Base-by-base conservation (phyloP, 2,329 filamentous ascomycete genomes). In the Beauveria brongniartii region DNA sequence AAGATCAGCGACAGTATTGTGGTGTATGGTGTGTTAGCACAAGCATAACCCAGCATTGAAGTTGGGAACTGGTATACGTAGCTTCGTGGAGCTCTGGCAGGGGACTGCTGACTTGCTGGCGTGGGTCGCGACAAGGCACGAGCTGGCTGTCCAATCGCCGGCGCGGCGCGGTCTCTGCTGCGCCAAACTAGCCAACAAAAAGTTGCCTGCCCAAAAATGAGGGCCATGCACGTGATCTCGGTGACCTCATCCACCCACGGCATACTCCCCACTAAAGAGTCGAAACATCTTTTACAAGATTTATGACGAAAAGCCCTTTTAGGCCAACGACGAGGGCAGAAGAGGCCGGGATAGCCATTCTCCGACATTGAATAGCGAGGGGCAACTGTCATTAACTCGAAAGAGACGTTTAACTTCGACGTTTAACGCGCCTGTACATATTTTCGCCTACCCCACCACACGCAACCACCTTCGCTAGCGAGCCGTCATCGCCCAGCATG, bases 401-500 rank as follows among this genome's bases (percentile, higher is more conserved):
- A 14, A 47, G 9, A 12, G 12, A n/a, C 16, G 5, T 16, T 14
- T 16, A 40, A 59, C 47, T 56, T 37, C 24, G 12, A 34, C 2
- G 20, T 51, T 34, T 3, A 14, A 30, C 18, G n/a, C 34, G 18
- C 20, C 44, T 61, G 16, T 18, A 10, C 10, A 40, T 34, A 55
- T 28, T 57, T 57, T 18, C 28, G 48, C 54, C 47, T 52, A 54
- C 60, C 47, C 60, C 60, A 43, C 54, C 60, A 58, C 20, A 28
- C 44, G 34, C 43, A 34, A 55, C 40, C 20, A 60, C 16, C 51
- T 37, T 37, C 37, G 44, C 53, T n/a, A 24, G 30, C 52, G 46
- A 50, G 52, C 34, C 40, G 57, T 53, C 41, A 54, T 54, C 41
- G 47, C 72, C 76, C 79, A 85, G 69, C 69, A 92, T 92, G 89